A percentile compares a stretch with the other conserved stretches of the same genome.
phyloP scores from a whole-genome alignment of 305 asterid genomes.

The Withania somnifera region DNA sequence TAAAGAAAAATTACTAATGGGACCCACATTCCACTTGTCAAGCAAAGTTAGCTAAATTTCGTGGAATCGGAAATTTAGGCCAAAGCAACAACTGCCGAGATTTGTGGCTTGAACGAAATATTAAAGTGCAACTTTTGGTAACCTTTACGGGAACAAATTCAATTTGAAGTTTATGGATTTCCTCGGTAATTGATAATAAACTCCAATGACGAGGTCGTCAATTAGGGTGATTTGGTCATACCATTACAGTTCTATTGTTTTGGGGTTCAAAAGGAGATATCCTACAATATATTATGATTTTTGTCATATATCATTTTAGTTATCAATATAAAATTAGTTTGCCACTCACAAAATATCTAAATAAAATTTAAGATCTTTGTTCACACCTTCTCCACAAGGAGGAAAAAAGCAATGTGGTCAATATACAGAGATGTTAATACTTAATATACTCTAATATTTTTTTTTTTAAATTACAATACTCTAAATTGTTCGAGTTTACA shows the following conservation, averaged over 20 bases:
- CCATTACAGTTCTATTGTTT: not conserved
- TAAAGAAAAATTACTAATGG: too few species aligned
- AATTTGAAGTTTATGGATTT: not conserved
- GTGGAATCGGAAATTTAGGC: not conserved
- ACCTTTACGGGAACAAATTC: not conserved
- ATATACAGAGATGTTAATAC: not conserved
- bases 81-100: not conserved
- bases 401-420: not conserved
- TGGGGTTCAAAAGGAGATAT: too few species aligned
- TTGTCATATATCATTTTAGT: not conserved
- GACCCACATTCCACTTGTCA: too few species aligned
- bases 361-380: not conserved
- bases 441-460: not conserved
- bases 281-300: too few species aligned
- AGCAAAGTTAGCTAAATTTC: not conserved
- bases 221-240: not conserved
- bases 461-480: too few species aligned
- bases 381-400: not conserved
- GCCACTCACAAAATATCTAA: not conserved
- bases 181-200: not conserved
- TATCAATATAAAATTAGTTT: not conserved
- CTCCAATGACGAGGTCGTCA: not conserved
- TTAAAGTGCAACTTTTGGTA: not conserved
- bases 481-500: too few species aligned
- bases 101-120: not conserved